A percentile compares a stretch with the other conserved stretches of the same genome.
Conservation (phyloP, 2,329 filamentous ascomycete species). For the Fusarium tanahbumbuense region DNA sequence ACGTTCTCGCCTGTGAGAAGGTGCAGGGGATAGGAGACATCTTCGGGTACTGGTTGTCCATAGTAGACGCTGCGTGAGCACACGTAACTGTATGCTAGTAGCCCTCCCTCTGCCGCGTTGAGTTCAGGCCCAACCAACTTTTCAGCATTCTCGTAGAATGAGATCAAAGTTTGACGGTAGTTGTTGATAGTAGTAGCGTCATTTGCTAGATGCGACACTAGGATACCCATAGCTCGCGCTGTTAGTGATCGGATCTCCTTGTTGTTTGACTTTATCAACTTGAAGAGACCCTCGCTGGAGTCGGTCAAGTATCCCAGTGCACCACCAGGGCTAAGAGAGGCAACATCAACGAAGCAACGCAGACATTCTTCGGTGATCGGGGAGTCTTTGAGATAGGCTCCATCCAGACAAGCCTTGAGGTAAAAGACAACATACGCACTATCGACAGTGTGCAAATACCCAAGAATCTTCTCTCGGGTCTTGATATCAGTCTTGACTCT, state of each 20-base stretch:
- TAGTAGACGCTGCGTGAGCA: slow-evolving; percentile 61
- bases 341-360: slow-evolving; percentile 65
- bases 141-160: slow-evolving; percentile 59
- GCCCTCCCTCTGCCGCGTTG: slow-evolving; percentile 60
- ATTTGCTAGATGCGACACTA: slow-evolving; percentile 73
- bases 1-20: slow-evolving; percentile 50
- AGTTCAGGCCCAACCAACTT: slow-evolving; percentile 57
- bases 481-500: slow-evolving; percentile 76
- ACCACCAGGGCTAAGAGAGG: slow-evolving; percentile 62
- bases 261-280: slow-evolving; percentile 77
- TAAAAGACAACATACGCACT: slow-evolving; percentile 56
- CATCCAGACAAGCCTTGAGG: slow-evolving; percentile 67
- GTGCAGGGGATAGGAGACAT: slow-evolving; percentile 47
- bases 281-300: slow-evolving; percentile 65
- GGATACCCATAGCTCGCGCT: slow-evolving; percentile 78
- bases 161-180: slow-evolving; percentile 49
- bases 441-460: slow-evolving; percentile 61
- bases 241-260: slow-evolving; percentile 73
- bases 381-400: slow-evolving; percentile 60
- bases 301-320: slow-evolving; percentile 62
- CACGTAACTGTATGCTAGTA: slow-evolving; percentile 59
- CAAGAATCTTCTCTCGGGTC: slow-evolving; percentile 69
- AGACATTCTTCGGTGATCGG: slow-evolving; percentile 61
- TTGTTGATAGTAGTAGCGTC: slow-evolving; percentile 48
- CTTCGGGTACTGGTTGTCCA: slow-evolving; percentile 45